Conservation (phyloP, 1,284 basidiomycete genomes). For the Sanghuangporus weigelae region DNA sequence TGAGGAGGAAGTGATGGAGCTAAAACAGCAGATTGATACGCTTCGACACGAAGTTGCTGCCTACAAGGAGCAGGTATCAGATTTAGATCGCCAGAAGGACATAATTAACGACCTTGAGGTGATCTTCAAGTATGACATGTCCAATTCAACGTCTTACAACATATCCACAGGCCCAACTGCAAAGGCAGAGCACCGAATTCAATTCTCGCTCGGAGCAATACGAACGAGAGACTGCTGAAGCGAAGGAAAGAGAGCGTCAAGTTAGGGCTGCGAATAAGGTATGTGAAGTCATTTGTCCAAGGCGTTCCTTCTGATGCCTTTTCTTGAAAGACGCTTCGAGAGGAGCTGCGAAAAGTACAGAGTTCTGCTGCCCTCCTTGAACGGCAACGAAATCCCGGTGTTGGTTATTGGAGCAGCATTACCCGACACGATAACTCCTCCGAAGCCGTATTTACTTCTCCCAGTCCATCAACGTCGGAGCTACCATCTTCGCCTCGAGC, state of each 20-base stretch:
- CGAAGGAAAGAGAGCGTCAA: slow-evolving; percentile 58
- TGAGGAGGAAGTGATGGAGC: slow-evolving; percentile 46
- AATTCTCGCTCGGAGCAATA: slow-evolving; percentile 40
- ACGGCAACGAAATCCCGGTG: slow-evolving; percentile 84
- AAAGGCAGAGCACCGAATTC: slow-evolving; percentile 40
- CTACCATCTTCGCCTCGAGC: slow-evolving; percentile 27
- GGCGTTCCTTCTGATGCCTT: slow-evolving; percentile 1
- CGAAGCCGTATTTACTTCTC: slow-evolving; percentile 42
- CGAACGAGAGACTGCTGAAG: slow-evolving; percentile 60
- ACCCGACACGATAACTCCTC: slow-evolving; percentile 35
- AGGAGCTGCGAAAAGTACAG: slow-evolving; percentile 91
- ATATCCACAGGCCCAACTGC: slow-evolving; percentile 36
- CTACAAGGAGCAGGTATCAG: slow-evolving; percentile 41
- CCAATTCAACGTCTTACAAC: neutral
- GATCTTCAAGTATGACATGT: slow-evolving; percentile 13
- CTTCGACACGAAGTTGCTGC: slow-evolving; percentile 45
- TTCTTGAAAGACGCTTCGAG: slow-evolving; percentile 64
- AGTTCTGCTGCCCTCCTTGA: slow-evolving; percentile 87
- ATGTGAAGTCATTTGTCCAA: slow-evolving; percentile 13
- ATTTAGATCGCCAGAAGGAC: slow-evolving; percentile 44
- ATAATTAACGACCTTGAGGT: slow-evolving; percentile 58
- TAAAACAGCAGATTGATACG: slow-evolving; percentile 51
- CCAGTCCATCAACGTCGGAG: slow-evolving; percentile 38
- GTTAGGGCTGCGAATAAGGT: slow-evolving; percentile 74
- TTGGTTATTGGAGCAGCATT: slow-evolving; percentile 76